Base-by-base conservation (phyloP, 169 alveolate species). In the Cyclospora cayetanensis region DNA sequence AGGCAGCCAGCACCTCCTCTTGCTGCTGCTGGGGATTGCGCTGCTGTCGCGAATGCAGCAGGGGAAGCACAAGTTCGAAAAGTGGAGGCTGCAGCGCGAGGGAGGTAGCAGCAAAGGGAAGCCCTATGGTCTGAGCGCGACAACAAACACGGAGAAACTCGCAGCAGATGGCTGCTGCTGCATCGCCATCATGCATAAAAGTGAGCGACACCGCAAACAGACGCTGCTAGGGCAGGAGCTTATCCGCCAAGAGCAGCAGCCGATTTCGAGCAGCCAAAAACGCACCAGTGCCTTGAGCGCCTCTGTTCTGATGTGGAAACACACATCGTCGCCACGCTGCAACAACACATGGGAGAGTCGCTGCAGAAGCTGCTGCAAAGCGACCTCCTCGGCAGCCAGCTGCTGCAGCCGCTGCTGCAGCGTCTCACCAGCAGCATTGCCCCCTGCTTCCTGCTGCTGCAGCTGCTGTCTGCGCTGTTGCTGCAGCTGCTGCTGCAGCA, bases 81-180 rank as follows among this genome's bases (percentile, higher is more conserved):
- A 41, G 25, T 41, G 25, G 43, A 35, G 25, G 5, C 77, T 41
- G 35, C 77, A 65, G 39, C 41, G 31, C 77, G 12, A 65, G 15
- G n/a, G 77, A 65, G 18, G 77, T 35, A 27, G 39, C 77, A 65
- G 77, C 77, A 65, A 65, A 65, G 1, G 77, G 77, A 9, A 65
- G 31, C 18, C 77, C 77, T 27, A 18, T 41, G 5, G 39, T 41
- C 77, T 65, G 77, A 15, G 20, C 25, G 72, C 72, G 25, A 22
- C 72, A n/a, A 41, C 35, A 65, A 65, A 41, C 77, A 65, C 55
- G 55, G 15, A 7, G 55, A n/a, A n/a, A n/a, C n/a, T n/a, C n/a
- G n/a, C n/a, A n/a, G n/a, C n/a, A n/a, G n/a, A n/a, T n/a, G n/a
- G n/a, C n/a, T n/a, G n/a, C n/a, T n/a, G n/a, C n/a, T n/a, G n/a